Base-by-base conservation (phyloP, 2,329 filamentous ascomycete genomes). In the Monilinia fructicola region DNA sequence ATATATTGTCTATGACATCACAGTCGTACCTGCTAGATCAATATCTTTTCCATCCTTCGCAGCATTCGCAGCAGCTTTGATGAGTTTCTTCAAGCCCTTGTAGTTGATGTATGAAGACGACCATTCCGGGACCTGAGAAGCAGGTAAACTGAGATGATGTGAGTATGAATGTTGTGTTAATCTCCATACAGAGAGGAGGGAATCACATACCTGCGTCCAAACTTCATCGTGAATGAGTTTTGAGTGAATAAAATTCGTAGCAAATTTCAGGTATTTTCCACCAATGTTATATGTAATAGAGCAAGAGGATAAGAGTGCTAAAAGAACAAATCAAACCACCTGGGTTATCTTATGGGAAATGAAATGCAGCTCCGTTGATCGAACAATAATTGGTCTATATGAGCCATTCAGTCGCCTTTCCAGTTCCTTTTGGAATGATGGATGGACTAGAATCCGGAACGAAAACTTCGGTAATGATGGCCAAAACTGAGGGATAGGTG, bases 61-160 rank as follows among this genome's bases (percentile, higher is more conserved):
- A 69, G 86, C 85, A 70, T 85, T 82, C 67, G 87, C 84, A 44
- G 90, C 89, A 74, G 80, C 80, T 76, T 97, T 98, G 81, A 99
- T 93, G 71, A 97, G 86, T 82, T 95, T 97, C 84, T 99, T 99
- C 74, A 98, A 82, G 73, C 89, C 88, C 77, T 94, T 95, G 82
- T 96, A 96, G 80, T 95, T 88, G 81, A 95, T 93, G 77, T 96
- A 96, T 42, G 84, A 88, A 67, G 88, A 83, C 64, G 90, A 89
- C 92, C 92, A 96, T 80, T 94, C 91, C 58, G 91, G 92, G 75
- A 95, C 91, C 79, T 94, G 90, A 76, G 93, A 93, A 58, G 90
- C 87, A 23, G 91, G 86, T 65, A 96, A 83, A 76, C 87, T 89
- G 28, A 21, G 40, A 10, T 6, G 2, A 40, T 10, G 16, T 65